Evolutionary conservation across 1,139 yeast genomes (phyloP).

Genomic region (Wickerhamomyces sp.): DNA sequence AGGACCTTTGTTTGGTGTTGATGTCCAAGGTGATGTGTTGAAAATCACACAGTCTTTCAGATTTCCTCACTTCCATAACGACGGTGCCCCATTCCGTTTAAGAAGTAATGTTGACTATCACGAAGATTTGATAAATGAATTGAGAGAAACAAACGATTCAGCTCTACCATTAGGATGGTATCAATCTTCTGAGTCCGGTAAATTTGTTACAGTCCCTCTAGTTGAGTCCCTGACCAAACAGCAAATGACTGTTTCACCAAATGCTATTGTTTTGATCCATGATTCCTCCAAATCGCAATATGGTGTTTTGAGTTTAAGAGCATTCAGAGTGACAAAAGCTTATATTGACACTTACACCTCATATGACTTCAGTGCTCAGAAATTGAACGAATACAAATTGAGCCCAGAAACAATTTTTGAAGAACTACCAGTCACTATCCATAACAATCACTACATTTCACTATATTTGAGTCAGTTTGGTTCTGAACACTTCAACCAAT

Average conservation of each 20-base stretch:
- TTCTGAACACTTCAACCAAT: slow-evolving; percentile 23
- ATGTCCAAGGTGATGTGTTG: slow-evolving; percentile 47
- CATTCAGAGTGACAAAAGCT: slow-evolving; percentile 61
- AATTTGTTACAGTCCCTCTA: slow-evolving; percentile 59
- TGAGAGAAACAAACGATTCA: slow-evolving; percentile 64
- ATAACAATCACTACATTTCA: slow-evolving; percentile 52
- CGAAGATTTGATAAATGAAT: slow-evolving; percentile 59
- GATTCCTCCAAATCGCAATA: slow-evolving; percentile 69
- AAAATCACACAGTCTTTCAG: slow-evolving; percentile 56
- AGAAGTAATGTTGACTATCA: slow-evolving; percentile 67
- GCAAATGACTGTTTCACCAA: slow-evolving; percentile 56
- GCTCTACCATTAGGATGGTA: slow-evolving; percentile 83
- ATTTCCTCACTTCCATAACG: slow-evolving; percentile 49
- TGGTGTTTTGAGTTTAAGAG: slow-evolving; percentile 56
- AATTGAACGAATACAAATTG: slow-evolving; percentile 55
- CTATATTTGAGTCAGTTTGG: slow-evolving; percentile 35
- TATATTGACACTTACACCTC: slow-evolving; percentile 52
- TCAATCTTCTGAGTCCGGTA: slow-evolving; percentile 65
- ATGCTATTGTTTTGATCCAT: slow-evolving; percentile 64
- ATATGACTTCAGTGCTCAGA: slow-evolving; percentile 60
- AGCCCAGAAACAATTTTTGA: slow-evolving; percentile 68
- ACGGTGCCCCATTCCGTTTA: slow-evolving; percentile 32
- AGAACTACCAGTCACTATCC: slow-evolving; percentile 64
- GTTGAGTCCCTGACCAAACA: slow-evolving; percentile 65
- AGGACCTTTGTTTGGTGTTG: slow-evolving; percentile 78